Evolutionary conservation across 1,284 basidiomycete species (phyloP).

Genomic region (Sphaerobolus stellatus): DNA sequence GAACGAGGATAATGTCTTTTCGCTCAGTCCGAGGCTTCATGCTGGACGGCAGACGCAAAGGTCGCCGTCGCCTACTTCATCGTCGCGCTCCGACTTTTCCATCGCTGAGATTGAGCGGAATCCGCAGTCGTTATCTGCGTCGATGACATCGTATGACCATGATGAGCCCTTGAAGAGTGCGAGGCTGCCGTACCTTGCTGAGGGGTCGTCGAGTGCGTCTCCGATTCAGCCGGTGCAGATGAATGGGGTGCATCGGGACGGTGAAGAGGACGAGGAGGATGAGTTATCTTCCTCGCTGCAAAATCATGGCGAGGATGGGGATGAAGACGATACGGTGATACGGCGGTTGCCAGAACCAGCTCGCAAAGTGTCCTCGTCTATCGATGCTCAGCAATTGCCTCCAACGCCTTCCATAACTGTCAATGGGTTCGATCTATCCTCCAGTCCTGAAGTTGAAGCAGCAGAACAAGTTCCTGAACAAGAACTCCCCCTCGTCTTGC

Average conservation of each 20-base stretch:
- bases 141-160: conserved; percentile 16
- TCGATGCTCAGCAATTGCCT: not conserved
- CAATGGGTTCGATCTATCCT: conserved; percentile 17
- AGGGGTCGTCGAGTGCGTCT: conserved; percentile 19
- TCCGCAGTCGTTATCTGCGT: too few relatives aligned
- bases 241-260: not conserved
- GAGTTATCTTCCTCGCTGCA: not conserved
- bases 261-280: not conserved
- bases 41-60: not conserved
- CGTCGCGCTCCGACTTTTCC: conserved; percentile 8
- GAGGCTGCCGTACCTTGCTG: conserved; percentile 7
- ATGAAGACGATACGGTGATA: not conserved
- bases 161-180: conserved; percentile 19
- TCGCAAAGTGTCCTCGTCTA: conserved; percentile 11
- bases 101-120: too few relatives aligned
- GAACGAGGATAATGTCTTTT: not conserved
- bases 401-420: conserved; percentile 12
- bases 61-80: conserved; percentile 7
- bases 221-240: conserved; percentile 4
- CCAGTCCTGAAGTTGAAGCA: conserved; percentile 36
- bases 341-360: not conserved
- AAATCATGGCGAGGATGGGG: not conserved
- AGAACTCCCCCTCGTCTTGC: conserved; percentile 58
- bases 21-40: not conserved
- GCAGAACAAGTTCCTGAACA: conserved; percentile 42